Percentiles rank a stretch among this genome's conserved stretches.
These are phyloP conservation scores for Colletotrichum melonis DNA, from an alignment of 2,329 filamentous ascomycete species.

Conservation along the genomic window DNA sequence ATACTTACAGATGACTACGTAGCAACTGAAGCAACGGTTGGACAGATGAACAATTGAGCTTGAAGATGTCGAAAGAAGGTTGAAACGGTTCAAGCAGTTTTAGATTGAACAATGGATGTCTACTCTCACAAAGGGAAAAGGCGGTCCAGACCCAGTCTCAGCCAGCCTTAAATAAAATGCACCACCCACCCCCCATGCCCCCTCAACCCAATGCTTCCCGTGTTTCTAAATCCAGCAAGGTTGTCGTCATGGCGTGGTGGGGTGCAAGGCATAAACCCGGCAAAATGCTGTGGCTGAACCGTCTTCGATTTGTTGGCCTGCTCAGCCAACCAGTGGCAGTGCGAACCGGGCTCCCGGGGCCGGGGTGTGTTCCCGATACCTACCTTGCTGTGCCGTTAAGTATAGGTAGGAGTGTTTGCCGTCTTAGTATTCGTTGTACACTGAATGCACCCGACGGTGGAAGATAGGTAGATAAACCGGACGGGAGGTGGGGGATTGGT, in stretches of 20 bases:
- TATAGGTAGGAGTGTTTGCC: neutral
- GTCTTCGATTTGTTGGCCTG: slow-evolving; percentile 18
- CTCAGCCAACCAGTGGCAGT: slow-evolving; percentile 24
- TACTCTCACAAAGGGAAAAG: slow-evolving; percentile 1
- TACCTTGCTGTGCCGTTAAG: neutral
- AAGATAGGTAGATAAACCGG: neutral
- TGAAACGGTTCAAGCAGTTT: neutral
- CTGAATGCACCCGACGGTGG: neutral
- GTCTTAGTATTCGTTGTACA: neutral
- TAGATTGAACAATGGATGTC: neutral
- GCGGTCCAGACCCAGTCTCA: slow-evolving; percentile 14
- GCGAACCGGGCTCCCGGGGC: neutral
- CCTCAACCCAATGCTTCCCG: slow-evolving; percentile 9
- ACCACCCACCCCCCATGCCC: neutral
- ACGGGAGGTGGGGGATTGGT: slow-evolving; percentile 9
- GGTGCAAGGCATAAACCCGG: neutral
- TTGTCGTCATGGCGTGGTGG: slow-evolving; percentile 33
- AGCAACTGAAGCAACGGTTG: neutral
- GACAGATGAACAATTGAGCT: neutral
- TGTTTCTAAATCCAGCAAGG: slow-evolving; percentile 28
- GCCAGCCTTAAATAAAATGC: slow-evolving; percentile 26
- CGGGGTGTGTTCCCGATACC: neutral
- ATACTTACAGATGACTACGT: neutral
- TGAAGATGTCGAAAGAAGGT: neutral
- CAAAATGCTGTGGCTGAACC: slow-evolving; percentile 14